Conservation (phyloP, 768 basidiomycete species). For the Obba rivulosa region DNA sequence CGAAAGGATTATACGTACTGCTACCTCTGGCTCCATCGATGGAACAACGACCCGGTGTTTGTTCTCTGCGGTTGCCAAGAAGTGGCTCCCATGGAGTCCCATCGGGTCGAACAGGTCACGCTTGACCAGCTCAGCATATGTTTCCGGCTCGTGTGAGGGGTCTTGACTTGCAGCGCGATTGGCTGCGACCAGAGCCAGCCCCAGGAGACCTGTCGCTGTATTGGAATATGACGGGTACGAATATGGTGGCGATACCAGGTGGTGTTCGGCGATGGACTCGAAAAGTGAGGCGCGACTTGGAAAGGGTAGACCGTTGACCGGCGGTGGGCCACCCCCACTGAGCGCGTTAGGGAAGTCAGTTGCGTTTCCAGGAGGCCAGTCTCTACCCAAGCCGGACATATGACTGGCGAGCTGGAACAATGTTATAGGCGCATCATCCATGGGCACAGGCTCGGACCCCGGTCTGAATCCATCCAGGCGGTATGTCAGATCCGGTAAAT, state of each 20-base stretch:
- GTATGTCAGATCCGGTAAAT: constrained; percentile 34
- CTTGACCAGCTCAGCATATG: constrained; percentile 37
- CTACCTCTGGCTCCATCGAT: constrained; percentile 27
- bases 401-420: constrained; percentile 26
- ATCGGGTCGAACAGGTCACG: constrained; percentile 46
- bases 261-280: constrained; percentile 30
- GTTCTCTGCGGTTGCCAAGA: constrained; percentile 31
- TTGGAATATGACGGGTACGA: constrained; percentile 39
- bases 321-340: constrained; percentile 23
- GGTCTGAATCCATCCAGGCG: constrained; percentile 15
- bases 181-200: constrained; percentile 32
- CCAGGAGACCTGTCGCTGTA: constrained; percentile 31
- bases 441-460: not conserved
- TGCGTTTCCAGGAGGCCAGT: constrained; percentile 31
- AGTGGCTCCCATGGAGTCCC: constrained; percentile 39
- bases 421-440: constrained; percentile 13
- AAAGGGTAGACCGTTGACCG: constrained; percentile 25
- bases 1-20: constrained; percentile 21
- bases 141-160: not conserved
- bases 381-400: constrained; percentile 29
- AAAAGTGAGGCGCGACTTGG: constrained; percentile 29
- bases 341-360: constrained; percentile 35
- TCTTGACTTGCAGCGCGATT: constrained; percentile 8
- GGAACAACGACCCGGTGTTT: constrained; percentile 36
- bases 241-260: constrained; percentile 39